Percentiles rank a stretch among this genome's conserved stretches.
These are phyloP conservation scores for Colletotrichum sp. DNA, from an alignment of 2,329 filamentous ascomycete species.

Conservation along the genomic window DNA sequence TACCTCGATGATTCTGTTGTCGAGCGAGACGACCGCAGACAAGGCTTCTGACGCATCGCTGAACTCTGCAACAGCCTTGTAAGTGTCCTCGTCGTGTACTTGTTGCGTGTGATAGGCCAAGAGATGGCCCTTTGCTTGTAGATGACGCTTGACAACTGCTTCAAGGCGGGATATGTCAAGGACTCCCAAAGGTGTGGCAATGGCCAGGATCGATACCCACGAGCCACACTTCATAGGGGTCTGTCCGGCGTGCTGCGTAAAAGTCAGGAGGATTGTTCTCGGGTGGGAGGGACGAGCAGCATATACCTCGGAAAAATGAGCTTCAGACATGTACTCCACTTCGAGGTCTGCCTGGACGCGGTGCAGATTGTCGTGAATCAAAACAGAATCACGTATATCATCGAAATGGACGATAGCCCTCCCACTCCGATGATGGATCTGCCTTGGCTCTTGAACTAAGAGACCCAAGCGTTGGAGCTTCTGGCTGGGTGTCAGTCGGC, in stretches of 20 bases:
- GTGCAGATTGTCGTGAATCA: constrained; percentile 51
- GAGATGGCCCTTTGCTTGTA: constrained; percentile 7
- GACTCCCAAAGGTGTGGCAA: not conserved
- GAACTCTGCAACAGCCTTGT: constrained; percentile 9
- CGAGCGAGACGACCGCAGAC: not conserved
- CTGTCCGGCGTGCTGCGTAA: constrained; percentile 12
- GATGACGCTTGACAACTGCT: not conserved
- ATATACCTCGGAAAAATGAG: constrained; percentile 47
- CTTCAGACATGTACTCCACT: constrained; percentile 47
- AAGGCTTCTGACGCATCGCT: not conserved
- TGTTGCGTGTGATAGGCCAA: not conserved
- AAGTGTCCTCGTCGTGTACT: not conserved
- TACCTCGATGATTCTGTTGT: constrained; percentile 14
- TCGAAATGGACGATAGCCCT: constrained; percentile 61
- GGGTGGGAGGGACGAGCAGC: not conserved
- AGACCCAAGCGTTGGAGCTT: constrained; percentile 29
- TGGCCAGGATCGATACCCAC: constrained; percentile 6
- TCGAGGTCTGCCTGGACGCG: constrained; percentile 51
- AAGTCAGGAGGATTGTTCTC: not conserved
- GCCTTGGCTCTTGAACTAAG: constrained; percentile 40
- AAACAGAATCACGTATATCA: constrained; percentile 65
- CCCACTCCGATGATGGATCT: constrained; percentile 35
- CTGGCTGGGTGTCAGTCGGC: constrained; percentile 1
- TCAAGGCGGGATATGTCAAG: constrained; percentile 1
- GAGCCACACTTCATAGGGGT: not conserved